Evolutionary conservation across 192 early-diverging fungal species (phyloP).

Genomic region (Entomortierella chlamydospora): DNA sequence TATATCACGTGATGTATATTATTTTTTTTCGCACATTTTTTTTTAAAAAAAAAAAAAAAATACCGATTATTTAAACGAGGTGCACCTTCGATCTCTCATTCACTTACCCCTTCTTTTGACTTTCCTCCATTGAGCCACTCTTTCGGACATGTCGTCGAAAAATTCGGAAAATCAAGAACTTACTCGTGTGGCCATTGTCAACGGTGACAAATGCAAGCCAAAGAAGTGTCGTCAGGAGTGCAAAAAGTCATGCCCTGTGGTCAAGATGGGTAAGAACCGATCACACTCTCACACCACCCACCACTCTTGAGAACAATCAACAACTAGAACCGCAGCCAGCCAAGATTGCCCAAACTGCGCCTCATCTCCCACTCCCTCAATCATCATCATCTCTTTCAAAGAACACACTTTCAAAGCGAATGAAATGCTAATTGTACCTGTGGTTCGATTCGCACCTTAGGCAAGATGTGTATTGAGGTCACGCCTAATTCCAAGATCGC

Average conservation of each 20-base stretch:
- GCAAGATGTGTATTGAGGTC: conserved; percentile 96
- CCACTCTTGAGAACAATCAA: neutral
- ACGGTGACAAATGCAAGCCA: conserved; percentile 96
- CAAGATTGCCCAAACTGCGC: neutral
- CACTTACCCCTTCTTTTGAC: neutral
- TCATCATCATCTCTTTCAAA: no score
- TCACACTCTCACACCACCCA: no score
- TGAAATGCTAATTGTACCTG: neutral
- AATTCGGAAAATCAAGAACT: conserved; percentile 77
- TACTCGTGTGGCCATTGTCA: conserved; percentile 95
- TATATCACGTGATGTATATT: neutral
- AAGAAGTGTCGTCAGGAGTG: conserved; percentile 99
- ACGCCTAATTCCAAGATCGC: conserved; percentile 87
- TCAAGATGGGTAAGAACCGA: conserved; percentile 87
- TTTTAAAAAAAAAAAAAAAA: neutral
- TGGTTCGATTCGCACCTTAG: conserved; percentile 53
- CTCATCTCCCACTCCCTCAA: no score
- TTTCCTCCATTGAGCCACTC: conserved; percentile 3
- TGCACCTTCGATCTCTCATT: neutral
- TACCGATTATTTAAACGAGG: neutral
- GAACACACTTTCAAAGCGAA: neutral
- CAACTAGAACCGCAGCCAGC: neutral
- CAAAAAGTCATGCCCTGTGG: conserved; percentile 96
- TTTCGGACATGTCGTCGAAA: conserved; percentile 74
- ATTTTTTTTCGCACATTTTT: neutral